These are phyloP conservation scores for Drechslerella dactyloides DNA, from an alignment of 2,329 filamentous ascomycete genomes.

Conservation along the genomic window DNA sequence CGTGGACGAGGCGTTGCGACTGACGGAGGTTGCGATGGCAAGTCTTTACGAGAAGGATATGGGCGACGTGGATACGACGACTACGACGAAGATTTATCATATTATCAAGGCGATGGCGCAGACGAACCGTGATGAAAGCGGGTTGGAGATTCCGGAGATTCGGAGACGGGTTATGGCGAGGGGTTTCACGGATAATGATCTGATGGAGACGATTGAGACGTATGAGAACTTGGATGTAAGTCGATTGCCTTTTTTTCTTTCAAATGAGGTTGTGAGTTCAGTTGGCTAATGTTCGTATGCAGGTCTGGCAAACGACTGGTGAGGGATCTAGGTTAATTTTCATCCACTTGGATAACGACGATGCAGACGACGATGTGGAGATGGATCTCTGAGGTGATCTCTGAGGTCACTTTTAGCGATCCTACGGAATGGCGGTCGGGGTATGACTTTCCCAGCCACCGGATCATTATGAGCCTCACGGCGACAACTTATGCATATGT, in stretches of 20 bases:
- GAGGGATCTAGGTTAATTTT: constrained; percentile 75
- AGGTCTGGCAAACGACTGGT: constrained; percentile 81
- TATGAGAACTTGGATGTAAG: constrained; percentile 89
- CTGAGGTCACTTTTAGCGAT: no score
- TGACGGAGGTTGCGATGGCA: constrained; percentile 92
- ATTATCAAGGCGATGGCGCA: constrained; percentile 87
- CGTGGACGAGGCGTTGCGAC: constrained; percentile 89
- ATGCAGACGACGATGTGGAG: constrained; percentile 58
- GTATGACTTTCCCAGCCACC: no score
- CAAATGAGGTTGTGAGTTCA: no score
- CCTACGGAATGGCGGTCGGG: no score
- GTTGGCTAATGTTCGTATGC: constrained; percentile 23
- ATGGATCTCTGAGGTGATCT: constrained; percentile 33
- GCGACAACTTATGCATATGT: constrained; percentile 19
- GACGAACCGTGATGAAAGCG: constrained; percentile 70
- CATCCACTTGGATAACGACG: constrained; percentile 66
- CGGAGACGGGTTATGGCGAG: constrained; percentile 91
- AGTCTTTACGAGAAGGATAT: constrained; percentile 72
- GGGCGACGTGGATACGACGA: constrained; percentile 71
- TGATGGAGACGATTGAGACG: constrained; percentile 83
- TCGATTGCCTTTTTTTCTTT: no score
- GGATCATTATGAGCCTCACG: no score
- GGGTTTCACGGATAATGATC: constrained; percentile 95
- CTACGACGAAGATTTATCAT: constrained; percentile 91
- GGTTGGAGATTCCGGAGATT: constrained; percentile 86